Evolutionary conservation across 108 stramenopile genomes (phyloP), one percentile per base, ranked within the genome.

Genomic region (Chaetoceros tenuissimus): DNA sequence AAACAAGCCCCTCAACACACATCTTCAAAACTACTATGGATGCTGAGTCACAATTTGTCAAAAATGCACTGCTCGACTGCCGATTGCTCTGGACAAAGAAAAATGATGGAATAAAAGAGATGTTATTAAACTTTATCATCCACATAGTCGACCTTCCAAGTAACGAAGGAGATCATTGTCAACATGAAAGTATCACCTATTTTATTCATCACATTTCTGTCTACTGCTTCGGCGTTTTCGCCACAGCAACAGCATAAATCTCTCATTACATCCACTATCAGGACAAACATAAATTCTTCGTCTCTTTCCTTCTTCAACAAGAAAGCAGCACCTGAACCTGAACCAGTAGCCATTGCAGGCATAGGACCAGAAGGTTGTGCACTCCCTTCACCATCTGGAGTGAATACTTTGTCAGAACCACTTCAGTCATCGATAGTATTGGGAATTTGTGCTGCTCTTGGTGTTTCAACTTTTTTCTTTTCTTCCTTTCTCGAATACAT

Each of bases 401-500:
- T 55, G 25, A 55, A 55, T 20, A 55, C 55, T 3, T 7, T 55
- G 25, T 20, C 55, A 21, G 21, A 29, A 3, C 28, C 55, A 3
- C 19, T 29, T 22, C 55, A 55, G 28, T 27, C 55, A 17, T 18
- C 16, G 2, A 40, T 40, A 21, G 30, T 55, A 31, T 16, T 55
- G 3, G 30, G 20, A 21, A 40, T 40, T n/a, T 55, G 28, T 31
- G 55, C 20, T 22, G 22, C 55, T 40, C 55, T 55, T 31, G 55
- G 31, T 31, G 28, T 40, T 2, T 24, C 25, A 1, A 31, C 55
- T n/a, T 18, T 27, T 1, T 27, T 31, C n/a, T 55, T 55, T 23
- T 55, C 55, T 10, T 62, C 27, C 25, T 5, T 67, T 25, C 28
- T 67, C 22, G 34, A 50, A 0, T 50, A 67, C 27, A 26, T 54